These are phyloP conservation scores for Botrytis squamosa DNA, from an alignment of 2,329 filamentous ascomycete genomes.

Conservation along the genomic window DNA sequence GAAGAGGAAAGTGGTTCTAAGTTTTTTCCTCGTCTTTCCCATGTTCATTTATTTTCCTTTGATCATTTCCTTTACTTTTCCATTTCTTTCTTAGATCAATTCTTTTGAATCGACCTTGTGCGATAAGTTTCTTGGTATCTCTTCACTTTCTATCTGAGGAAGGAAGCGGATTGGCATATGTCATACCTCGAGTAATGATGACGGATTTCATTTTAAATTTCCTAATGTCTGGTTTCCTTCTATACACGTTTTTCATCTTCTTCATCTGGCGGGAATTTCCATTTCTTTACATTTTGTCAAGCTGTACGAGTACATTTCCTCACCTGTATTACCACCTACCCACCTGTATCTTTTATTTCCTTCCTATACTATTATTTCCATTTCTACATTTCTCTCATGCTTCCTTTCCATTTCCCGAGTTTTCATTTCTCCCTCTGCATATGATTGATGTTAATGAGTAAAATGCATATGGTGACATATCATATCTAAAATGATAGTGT, in stretches of 20 bases:
- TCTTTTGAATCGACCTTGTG: not conserved
- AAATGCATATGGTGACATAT: conserved; percentile 15
- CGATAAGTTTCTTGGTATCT: not conserved
- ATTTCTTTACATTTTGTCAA: not conserved
- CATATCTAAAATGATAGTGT: not conserved
- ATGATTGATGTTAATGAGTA: conserved; percentile 17
- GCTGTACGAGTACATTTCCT: not conserved
- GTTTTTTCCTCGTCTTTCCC: not conserved
- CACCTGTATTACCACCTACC: conserved; percentile 8
- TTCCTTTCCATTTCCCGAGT: not conserved
- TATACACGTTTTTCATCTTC: not conserved
- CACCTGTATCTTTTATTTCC: not conserved
- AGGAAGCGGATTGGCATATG: conserved; percentile 2
- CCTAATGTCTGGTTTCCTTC: not conserved
- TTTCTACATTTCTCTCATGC: not conserved
- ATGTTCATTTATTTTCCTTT: not conserved
- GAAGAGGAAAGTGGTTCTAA: conserved; percentile 46
- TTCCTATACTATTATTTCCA: not conserved
- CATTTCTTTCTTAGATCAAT: not conserved
- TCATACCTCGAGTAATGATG: conserved; percentile 12
- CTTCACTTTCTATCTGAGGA: not conserved
- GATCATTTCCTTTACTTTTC: not conserved
- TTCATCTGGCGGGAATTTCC: not conserved
- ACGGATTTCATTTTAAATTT: not conserved
- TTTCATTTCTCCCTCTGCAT: not conserved